Evolutionary conservation across 2,329 filamentous ascomycete species (phyloP), one percentile per base, ranked within the genome.

Genomic region (Leptographium flavum): DNA sequence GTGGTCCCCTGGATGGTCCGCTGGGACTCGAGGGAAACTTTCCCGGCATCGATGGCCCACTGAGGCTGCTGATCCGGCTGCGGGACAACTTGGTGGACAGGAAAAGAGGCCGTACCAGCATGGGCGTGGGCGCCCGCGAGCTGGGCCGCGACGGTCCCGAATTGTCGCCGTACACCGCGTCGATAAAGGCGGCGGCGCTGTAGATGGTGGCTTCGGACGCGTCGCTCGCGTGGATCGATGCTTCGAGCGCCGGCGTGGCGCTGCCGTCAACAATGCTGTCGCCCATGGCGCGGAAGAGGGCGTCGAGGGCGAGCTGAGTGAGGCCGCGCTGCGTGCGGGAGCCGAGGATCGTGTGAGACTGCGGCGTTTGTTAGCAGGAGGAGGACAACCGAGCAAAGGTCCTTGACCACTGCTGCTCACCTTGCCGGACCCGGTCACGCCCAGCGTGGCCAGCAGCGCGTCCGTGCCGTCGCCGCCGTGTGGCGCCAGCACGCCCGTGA

Each of bases 291-390:
- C 81, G 79, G 65, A 93, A 98, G 42, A 96, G 72, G 35, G 93
- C 75, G 57, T 96, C 90, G 45, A 98, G 79, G 0, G 87, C 76
- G 56, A 98, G 81, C 61, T 98, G 92, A 0, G 87, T 94, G 45
- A 98, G 67, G 50, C 92, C 92, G 52, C 90, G 81, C 62, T 95
- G 85, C 21, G 74, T 77, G 53, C 81, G 82, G 13, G 86, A 93
- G 45, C 92, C 92, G 15, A 98, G 74, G 49, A 96, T 94, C 1
- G 92, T 98, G 61, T 98, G 90, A 51, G 86, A 93, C 90, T 95
- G 37, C 14, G n/a, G n/a, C n/a, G n/a, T n/a, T n/a, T 6, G 35
- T 30, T 8, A 5, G 39, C 7, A 10, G 21, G 35, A 23, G 23
- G 11, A 17, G 8, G 11, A 11, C 14, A 21, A 25, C 25, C 23